phyloP scores from a whole-genome alignment of 2,329 filamentous ascomycete species.

The Paraphoma sp. region DNA sequence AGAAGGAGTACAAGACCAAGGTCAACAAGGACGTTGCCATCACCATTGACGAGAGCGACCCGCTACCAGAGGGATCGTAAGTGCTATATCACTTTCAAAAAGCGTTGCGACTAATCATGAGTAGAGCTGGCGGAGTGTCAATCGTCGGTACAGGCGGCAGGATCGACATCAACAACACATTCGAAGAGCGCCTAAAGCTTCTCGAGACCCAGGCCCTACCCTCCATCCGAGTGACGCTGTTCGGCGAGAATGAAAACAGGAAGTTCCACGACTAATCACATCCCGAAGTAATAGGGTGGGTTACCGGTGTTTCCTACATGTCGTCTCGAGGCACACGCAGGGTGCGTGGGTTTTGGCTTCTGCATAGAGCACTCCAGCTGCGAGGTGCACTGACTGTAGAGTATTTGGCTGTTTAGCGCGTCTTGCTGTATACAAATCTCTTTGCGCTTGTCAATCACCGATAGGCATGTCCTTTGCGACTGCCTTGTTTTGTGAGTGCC shows the following conservation, averaged over 20 bases:
- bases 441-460: not conserved
- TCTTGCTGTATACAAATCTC: slow-evolving; percentile 12
- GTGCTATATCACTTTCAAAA: slow-evolving; percentile 41
- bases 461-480: not conserved
- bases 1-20: slow-evolving; percentile 83
- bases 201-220: slow-evolving; percentile 87
- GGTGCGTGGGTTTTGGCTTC: not conserved
- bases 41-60: slow-evolving; percentile 78
- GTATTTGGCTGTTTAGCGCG: slow-evolving; percentile 18
- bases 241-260: slow-evolving; percentile 93
- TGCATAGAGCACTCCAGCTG: slow-evolving; percentile 8
- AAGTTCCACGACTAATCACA: slow-evolving; percentile 85
- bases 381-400: slow-evolving; percentile 13
- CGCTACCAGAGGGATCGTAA: slow-evolving; percentile 83
- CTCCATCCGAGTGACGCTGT: slow-evolving; percentile 82
- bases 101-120: slow-evolving; percentile 13
- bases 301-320: no score
- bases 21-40: slow-evolving; percentile 72
- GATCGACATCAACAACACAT: slow-evolving; percentile 98
- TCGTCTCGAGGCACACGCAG: no score
- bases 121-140: slow-evolving; percentile 80
- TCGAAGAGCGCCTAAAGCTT: slow-evolving; percentile 86
- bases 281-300: not conserved
- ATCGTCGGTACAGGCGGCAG: slow-evolving; percentile 86
- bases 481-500: not conserved